Evolutionary conservation across 768 basidiomycete species (phyloP), one percentile per base, ranked within the genome.

Genomic region (Pulveroboletus ravenelii): DNA sequence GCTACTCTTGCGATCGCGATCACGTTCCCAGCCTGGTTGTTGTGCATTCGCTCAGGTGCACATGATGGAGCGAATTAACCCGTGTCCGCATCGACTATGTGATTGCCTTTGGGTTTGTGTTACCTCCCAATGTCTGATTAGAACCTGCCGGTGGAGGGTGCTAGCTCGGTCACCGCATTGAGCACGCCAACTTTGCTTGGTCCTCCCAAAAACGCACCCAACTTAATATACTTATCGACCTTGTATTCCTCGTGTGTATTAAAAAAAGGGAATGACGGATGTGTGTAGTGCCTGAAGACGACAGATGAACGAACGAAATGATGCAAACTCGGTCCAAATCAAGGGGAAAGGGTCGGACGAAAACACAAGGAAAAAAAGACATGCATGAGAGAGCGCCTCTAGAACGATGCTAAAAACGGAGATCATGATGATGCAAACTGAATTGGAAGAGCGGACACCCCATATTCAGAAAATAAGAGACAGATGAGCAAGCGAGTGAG

Each of bases 361-460:
- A 12, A 29, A 30, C 29, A 30, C 29, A 3, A 1, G 6, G 2
- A 42, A 53, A 32, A 10, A 53, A 41, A 10, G 17, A 14, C 10
- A 23, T 45, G 35, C 34, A 10, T 38, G 40, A 46, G 39, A 42
- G 42, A n/a, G 43, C 31, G 43, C 60, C 58, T 27, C 57, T 41
- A 48, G 41, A 60, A 48, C 40, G 29, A 60, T 60, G 58, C 57
- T 36, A 29, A n/a, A 40, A 40, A 45, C 6, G 43, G 10, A 6
- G 8, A 32, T 32, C 32, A 12, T 18, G 31, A 14, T 5, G 25
- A 53, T 54, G 57, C 47, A 36, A 37, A 45, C 10, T 10, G 20
- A 20, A 23, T 37, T 31, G 17, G 25, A 20, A 18, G 18, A 6
- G 29, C 5, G 4, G 30, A 31, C 12, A 18, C 12, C 0, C 17